phyloP scores from a whole-genome alignment of 2,329 filamentous ascomycete genomes.

The Hypoxylon sp. region DNA sequence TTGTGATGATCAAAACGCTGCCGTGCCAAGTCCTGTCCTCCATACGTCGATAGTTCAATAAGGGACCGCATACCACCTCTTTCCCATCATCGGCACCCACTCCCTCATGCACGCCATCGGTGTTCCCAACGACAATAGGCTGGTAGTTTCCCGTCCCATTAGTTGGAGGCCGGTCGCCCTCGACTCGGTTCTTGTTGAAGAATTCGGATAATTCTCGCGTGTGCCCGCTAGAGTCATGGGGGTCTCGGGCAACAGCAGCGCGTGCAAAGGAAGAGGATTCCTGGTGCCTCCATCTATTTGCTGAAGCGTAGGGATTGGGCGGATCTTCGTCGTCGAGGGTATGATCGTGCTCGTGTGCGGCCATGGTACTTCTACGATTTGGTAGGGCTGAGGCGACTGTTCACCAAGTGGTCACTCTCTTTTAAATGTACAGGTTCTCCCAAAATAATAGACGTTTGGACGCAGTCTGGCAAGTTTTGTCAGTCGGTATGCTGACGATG shows the following conservation, averaged over 20 bases:
- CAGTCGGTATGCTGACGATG: slow-evolving; percentile 32
- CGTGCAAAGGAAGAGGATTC: slow-evolving; percentile 70
- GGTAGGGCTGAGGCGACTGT: not conserved
- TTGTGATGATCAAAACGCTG: slow-evolving; percentile 86
- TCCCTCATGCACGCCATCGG: slow-evolving; percentile 49
- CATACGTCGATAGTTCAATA: slow-evolving; percentile 84
- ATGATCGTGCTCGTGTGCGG: slow-evolving; percentile 43
- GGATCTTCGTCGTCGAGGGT: slow-evolving; percentile 52
- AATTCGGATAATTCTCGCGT: slow-evolving; percentile 69
- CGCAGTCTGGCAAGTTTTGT: not conserved
- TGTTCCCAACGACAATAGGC: slow-evolving; percentile 64
- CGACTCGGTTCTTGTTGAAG: slow-evolving; percentile 67
- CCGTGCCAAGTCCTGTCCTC: slow-evolving; percentile 80
- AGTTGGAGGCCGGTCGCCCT: slow-evolving; percentile 53
- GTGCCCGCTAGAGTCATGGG: slow-evolving; percentile 56
- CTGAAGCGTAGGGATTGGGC: slow-evolving; percentile 68
- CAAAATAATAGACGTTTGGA: slow-evolving; percentile 2
- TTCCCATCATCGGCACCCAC: slow-evolving; percentile 58
- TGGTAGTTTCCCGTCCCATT: slow-evolving; percentile 57
- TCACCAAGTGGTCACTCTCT: not conserved
- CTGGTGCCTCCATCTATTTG: slow-evolving; percentile 73
- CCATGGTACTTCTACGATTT: slow-evolving; percentile 42
- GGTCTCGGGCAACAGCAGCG: slow-evolving; percentile 60
- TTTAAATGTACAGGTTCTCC: slow-evolving; percentile 4
- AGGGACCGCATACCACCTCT: slow-evolving; percentile 77